Conservation (phyloP, 2,329 filamentous ascomycete species). For the Penicillium griseofulvum region DNA sequence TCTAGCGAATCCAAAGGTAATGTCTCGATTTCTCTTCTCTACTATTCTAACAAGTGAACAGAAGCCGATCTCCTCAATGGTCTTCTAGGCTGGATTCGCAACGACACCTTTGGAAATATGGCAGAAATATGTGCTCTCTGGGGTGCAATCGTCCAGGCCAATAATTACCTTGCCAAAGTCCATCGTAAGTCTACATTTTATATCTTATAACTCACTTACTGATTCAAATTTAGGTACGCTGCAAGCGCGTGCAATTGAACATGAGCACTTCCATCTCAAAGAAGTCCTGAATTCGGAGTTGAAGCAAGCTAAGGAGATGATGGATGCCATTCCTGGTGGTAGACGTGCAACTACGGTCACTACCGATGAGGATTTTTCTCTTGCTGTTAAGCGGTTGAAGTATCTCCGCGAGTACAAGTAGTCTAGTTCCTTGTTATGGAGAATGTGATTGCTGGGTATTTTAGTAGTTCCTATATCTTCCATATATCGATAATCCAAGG, state of each 20-base stretch:
- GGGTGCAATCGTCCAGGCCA: conserved; percentile 5
- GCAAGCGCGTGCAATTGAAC: background rate
- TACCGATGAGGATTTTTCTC: background rate
- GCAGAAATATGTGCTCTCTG: conserved; percentile 6
- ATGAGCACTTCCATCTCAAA: background rate
- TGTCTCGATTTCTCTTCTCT: background rate
- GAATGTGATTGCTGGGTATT: background rate
- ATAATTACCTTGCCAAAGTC: background rate
- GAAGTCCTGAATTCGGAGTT: background rate
- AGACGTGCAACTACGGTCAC: background rate
- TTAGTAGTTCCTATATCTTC: background rate
- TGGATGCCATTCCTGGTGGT: conserved; percentile 4
- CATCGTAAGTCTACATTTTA: background rate
- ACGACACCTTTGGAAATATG: conserved; percentile 6
- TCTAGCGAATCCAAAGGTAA: background rate
- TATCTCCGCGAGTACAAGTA: conserved; percentile 4
- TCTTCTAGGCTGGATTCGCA: conserved; percentile 6
- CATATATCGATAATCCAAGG: background rate
- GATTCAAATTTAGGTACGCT: background rate
- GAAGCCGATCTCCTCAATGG: conserved; percentile 1
- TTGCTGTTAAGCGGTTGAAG: conserved; percentile 6
- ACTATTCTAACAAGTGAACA: background rate
- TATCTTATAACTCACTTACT: background rate
- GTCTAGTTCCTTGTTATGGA: background rate
- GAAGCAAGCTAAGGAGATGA: background rate